Conservation (phyloP, 1,284 basidiomycete species). For the Xerocomus cyaneibrunnescens region DNA sequence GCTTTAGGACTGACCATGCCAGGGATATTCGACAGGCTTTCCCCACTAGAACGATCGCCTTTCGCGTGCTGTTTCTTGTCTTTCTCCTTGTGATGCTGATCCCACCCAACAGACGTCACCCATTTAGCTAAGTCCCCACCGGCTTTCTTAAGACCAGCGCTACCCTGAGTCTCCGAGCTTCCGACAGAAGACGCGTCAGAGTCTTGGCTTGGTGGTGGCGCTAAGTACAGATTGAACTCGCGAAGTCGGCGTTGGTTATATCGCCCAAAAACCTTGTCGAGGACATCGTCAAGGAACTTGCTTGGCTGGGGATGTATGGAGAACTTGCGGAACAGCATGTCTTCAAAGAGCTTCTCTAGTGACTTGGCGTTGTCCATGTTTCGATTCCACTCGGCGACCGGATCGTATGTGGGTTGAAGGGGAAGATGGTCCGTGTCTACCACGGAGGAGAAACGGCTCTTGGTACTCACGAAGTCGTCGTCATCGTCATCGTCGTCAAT, state of each 20-base stretch:
- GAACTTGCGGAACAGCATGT: constrained; percentile 51
- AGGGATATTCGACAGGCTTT: constrained; percentile 27
- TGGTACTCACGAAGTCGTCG: constrained; percentile 36
- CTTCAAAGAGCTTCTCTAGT: constrained; percentile 51
- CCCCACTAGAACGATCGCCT: constrained; percentile 30
- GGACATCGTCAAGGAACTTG: constrained; percentile 41
- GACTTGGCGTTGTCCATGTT: constrained; percentile 39
- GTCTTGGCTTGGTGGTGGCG: constrained; percentile 40
- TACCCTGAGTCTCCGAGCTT: constrained; percentile 25
- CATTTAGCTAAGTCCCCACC: constrained; percentile 35
- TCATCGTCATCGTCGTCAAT: constrained; percentile 15
- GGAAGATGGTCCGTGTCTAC: constrained; percentile 17
- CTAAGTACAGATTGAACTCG: constrained; percentile 55
- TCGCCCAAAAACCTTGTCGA: constrained; percentile 53
- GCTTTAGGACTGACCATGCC: constrained; percentile 42
- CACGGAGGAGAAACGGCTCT: constrained; percentile 29
- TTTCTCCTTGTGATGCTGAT: constrained; percentile 31
- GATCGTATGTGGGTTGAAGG: constrained; percentile 20
- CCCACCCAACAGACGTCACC: constrained; percentile 38
- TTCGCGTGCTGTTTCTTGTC: constrained; percentile 24
- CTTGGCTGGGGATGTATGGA: constrained; percentile 50
- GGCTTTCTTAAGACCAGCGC: constrained; percentile 26
- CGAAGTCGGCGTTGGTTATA: constrained; percentile 38
- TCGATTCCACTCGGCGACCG: constrained; percentile 36
- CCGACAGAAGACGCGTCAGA: constrained; percentile 28